These are phyloP conservation scores for Camelina hispida DNA, from an alignment of 345 rosid genomes.

Conservation along the genomic window DNA sequence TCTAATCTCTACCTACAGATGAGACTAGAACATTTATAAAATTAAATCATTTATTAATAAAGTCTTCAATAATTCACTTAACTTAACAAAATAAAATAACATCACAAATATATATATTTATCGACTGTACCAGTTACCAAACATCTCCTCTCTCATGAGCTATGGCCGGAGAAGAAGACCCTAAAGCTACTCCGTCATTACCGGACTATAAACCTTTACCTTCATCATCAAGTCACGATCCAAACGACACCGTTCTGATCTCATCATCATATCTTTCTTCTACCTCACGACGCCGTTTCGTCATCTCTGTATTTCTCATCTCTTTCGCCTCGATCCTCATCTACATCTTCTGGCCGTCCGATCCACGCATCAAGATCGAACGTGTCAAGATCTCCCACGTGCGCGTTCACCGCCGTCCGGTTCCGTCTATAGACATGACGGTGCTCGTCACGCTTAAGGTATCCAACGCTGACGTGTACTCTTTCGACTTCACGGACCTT, in stretches of 20 bases:
- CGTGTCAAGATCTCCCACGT: constrained; percentile 58
- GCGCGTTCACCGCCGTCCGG: constrained; percentile 54
- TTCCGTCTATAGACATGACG: constrained; percentile 59
- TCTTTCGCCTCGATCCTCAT: constrained; percentile 44
- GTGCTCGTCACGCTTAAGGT: constrained; percentile 61
- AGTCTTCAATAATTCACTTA: constrained; percentile 16
- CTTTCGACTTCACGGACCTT: constrained; percentile 60
- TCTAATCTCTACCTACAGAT: not conserved
- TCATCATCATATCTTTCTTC: constrained; percentile 6
- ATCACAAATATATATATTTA: not conserved
- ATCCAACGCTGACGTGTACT: constrained; percentile 68
- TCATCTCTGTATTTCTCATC: constrained; percentile 45
- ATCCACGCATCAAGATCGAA: constrained; percentile 62
- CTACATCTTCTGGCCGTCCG: constrained; percentile 77
- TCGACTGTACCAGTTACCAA: constrained; percentile 42
- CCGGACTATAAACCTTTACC: constrained; percentile 31
- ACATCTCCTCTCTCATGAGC: constrained; percentile 24
- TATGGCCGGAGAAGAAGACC: constrained; percentile 36
- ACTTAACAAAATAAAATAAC: not conserved
- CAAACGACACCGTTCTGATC: constrained; percentile 44
- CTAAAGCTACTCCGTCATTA: constrained; percentile 37
- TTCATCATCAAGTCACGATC: constrained; percentile 9
- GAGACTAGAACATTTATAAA: not conserved
- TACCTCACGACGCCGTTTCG: constrained; percentile 35
- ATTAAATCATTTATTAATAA: constrained; percentile 2